phyloP scores from a whole-genome alignment of 2,329 filamentous ascomycete species.

The Cadophora malorum region DNA sequence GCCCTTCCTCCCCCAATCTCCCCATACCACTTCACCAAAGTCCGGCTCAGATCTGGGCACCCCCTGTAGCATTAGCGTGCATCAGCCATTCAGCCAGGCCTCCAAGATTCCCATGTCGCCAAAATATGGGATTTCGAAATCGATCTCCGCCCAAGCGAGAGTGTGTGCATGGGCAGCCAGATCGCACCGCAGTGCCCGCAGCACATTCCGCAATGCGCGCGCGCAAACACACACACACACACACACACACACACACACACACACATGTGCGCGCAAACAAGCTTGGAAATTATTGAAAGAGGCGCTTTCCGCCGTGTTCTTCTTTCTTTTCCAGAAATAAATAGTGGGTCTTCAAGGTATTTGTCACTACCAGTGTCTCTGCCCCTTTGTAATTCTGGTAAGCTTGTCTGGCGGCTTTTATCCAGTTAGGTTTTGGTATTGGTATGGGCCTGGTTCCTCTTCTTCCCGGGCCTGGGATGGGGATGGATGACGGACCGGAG shows the following conservation, averaged over 20 bases:
- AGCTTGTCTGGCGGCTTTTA: background rate
- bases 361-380: background rate
- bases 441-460: background rate
- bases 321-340: too few species aligned
- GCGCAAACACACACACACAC: background rate
- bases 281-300: background rate
- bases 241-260: background rate
- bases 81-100: background rate
- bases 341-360: background rate
- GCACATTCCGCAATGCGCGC: background rate
- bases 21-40: background rate
- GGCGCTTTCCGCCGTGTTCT: background rate
- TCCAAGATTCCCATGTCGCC: background rate
- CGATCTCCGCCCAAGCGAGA: conserved; percentile 1
- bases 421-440: background rate
- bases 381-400: background rate
- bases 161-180: background rate
- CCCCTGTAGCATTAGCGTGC: conserved; percentile 8
- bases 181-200: background rate
- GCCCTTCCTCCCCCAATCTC: background rate
- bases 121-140: conserved; percentile 1
- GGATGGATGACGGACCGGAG: background rate
- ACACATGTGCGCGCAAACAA: too few species aligned
- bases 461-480: background rate
- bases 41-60: background rate